A percentile compares a stretch with the other conserved stretches of the same genome.
Conservation (phyloP, 768 basidiomycete species). For the Termitomyces sp. region DNA sequence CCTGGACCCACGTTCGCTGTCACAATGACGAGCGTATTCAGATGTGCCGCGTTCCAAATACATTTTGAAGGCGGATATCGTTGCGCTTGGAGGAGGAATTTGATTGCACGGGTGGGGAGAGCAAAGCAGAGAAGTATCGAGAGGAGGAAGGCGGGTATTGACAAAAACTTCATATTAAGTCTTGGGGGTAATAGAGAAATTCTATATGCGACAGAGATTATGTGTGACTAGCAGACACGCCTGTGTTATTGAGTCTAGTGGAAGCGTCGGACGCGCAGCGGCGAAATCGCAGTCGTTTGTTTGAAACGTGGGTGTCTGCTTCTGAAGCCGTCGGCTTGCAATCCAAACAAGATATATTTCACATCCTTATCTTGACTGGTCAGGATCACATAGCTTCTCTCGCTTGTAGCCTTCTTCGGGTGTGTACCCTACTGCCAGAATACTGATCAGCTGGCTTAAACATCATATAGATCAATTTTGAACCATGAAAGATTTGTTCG, state of each 20-base stretch:
- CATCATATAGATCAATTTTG: not conserved
- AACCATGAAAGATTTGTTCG: not conserved
- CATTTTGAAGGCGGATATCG: constrained; percentile 78
- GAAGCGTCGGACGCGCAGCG: constrained; percentile 1
- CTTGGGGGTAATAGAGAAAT: not conserved
- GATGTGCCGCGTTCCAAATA: constrained; percentile 92
- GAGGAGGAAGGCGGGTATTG: constrained; percentile 24
- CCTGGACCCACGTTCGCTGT: constrained; percentile 88
- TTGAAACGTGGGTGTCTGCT: constrained; percentile 13
- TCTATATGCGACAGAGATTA: not conserved
- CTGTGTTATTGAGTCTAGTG: not conserved
- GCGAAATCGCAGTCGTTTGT: constrained; percentile 2
- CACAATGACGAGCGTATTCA: constrained; percentile 87
- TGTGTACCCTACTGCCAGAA: not conserved
- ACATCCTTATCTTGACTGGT: too few species aligned
- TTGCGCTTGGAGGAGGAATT: constrained; percentile 72
- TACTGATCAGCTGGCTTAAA: not conserved
- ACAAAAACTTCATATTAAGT: constrained; percentile 10
- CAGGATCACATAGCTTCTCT: too few species aligned
- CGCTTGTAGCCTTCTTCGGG: too few species aligned
- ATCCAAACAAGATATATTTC: not conserved
- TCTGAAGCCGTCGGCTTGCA: constrained; percentile 1
- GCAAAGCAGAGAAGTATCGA: constrained; percentile 23
- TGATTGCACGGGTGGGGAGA: constrained; percentile 54
- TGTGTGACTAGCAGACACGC: not conserved